Base-by-base conservation (phyloP, 2,329 filamentous ascomycete genomes). In the Aspergillus floridensis region DNA sequence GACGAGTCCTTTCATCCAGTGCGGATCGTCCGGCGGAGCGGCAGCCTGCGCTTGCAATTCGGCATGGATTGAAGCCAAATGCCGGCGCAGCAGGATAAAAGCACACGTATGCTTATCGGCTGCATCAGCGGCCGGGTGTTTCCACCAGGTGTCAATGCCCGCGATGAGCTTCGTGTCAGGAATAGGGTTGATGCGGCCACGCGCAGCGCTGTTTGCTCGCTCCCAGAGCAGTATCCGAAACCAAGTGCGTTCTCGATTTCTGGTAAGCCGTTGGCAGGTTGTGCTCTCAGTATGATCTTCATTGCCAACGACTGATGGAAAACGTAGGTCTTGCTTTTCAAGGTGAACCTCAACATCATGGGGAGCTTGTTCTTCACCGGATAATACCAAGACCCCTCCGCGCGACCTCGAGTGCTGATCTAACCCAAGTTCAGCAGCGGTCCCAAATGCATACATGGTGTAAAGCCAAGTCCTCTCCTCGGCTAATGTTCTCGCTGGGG, bases 181-280 rank as follows among this genome's bases (percentile, higher is more conserved):
- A 29, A 73, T 72, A n/a, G 50, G 59, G 29, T 65, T 63, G 0
- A 66, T 64, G 22, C 68, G 64, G 12, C 70, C 69, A 50, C 64
- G 63, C 0, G 69, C 68, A 3, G 70, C 69, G 53, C 69, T 71
- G 31, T 71, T 72, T 1, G 70, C 71, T 49, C 70, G 58, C 16
- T 73, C 70, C 70, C 71, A 73, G 8, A 72, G 56, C 0, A 72
- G 58, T 22, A 73, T 73, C 11, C 69, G 59, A 12, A 73, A 50
- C 71, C 70, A 73, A 0, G 70, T 73, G 48, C 70, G 61, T 59
- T 73, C 70, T 7, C 65, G 59, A 56, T 72, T 72, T 5, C 70
- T 68, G 5, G 61, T 53, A 4, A 67, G 52, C 14, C 67, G 59
- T 31, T 66, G 63, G 3, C 47, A 8, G 16, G 66, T 50, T 5